Conservation (phyloP, 2,329 filamentous ascomycete species). For the Colletotrichum ledebouriae region DNA sequence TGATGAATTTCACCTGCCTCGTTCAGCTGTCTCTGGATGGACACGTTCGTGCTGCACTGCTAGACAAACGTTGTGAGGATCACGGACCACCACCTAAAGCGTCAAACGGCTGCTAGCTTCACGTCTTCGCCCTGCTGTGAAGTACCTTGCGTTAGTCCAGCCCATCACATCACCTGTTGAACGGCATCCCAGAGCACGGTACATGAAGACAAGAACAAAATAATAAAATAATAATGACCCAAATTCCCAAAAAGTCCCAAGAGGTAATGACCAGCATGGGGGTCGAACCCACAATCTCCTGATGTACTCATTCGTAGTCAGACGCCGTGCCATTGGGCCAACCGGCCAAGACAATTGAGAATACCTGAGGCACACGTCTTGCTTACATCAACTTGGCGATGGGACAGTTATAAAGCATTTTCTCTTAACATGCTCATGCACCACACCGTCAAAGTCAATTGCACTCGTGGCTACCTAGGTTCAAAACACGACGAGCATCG, state of each 20-base stretch:
- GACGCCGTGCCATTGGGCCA: slow-evolving; percentile 26
- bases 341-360: slow-evolving; percentile 23
- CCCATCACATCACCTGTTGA: neutral
- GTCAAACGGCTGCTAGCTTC: slow-evolving; percentile 1
- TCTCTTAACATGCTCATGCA: too few relatives aligned
- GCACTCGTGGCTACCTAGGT: too few relatives aligned
- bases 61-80: too few relatives aligned
- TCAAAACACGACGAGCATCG: too few relatives aligned
- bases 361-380: slow-evolving; percentile 26
- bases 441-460: too few relatives aligned
- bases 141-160: too few relatives aligned
- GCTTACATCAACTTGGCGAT: neutral
- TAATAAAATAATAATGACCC: neutral
- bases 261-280: slow-evolving; percentile 31
- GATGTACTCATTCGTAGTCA: slow-evolving; percentile 52
- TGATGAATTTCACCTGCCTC: neutral
- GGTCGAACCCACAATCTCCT: slow-evolving; percentile 42
- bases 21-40: too few relatives aligned
- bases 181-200: too few relatives aligned
- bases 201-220: neutral
- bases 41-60: too few relatives aligned
- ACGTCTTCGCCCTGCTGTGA: neutral
- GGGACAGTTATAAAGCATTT: too few relatives aligned
- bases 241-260: neutral
- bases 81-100: neutral